A percentile compares a stretch with the other conserved stretches of the same genome.
These are phyloP conservation scores for Rhodotorula sp. DNA, from an alignment of 1,284 basidiomycete genomes.

Conservation along the genomic window DNA sequence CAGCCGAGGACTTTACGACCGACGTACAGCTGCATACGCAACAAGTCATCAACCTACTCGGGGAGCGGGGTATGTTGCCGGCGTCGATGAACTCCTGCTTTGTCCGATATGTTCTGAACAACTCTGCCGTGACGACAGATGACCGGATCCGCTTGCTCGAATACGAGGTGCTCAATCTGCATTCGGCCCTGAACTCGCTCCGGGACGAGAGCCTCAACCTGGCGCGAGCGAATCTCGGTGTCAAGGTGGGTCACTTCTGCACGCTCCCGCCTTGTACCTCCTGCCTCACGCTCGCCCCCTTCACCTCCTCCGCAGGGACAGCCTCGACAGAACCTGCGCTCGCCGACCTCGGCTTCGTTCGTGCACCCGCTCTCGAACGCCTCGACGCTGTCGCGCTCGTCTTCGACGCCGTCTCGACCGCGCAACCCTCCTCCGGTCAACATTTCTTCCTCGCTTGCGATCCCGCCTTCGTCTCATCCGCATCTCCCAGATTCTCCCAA, in stretches of 20 bases:
- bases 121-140: constrained; percentile 52
- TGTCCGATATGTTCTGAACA: neutral
- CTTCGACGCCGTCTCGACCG: constrained; percentile 19
- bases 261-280: neutral
- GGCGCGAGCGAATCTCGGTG: neutral
- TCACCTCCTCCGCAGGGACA: neutral
- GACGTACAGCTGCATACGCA: constrained; percentile 27
- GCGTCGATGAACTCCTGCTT: neutral
- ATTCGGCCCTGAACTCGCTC: constrained; percentile 56
- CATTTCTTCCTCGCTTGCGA: constrained; percentile 6
- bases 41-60: constrained; percentile 38
- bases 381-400: constrained; percentile 31
- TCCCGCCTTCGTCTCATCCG: neutral
- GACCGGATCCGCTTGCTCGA: constrained; percentile 68
- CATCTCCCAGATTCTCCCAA: constrained; percentile 36
- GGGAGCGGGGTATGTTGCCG: constrained; percentile 38
- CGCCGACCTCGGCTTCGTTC: constrained; percentile 31
- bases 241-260: constrained; percentile 13
- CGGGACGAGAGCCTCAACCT: constrained; percentile 37
- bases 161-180: constrained; percentile 69
- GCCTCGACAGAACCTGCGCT: constrained; percentile 27
- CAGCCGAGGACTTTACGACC: constrained; percentile 43
- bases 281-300: neutral
- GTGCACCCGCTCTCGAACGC: constrained; percentile 39
- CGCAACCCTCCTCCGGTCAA: constrained; percentile 11